Conservation (phyloP, 1,284 basidiomycete species). For the Coniophora puteana region DNA sequence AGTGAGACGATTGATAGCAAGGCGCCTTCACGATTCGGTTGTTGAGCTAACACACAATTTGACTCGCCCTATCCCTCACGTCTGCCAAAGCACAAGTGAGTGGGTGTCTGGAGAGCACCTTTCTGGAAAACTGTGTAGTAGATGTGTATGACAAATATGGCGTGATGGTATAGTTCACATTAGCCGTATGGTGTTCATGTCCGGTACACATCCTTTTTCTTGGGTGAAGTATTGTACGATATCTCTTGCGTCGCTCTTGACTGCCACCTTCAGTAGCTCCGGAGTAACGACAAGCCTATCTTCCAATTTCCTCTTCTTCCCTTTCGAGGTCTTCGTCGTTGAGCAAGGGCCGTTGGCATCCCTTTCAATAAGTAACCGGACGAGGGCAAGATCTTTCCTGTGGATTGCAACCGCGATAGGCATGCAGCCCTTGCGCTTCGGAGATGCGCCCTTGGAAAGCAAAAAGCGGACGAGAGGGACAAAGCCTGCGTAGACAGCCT, state of each 20-base stretch:
- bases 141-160: too few relatives aligned
- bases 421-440: slow-evolving; percentile 52
- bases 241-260: slow-evolving; percentile 58
- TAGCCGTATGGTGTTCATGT: slow-evolving; percentile 60
- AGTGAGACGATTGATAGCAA: too few relatives aligned
- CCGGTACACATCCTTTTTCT: slow-evolving; percentile 75
- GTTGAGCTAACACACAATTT: too few relatives aligned
- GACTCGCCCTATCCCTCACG: too few relatives aligned
- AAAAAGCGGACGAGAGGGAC: slow-evolving; percentile 65
- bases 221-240: slow-evolving; percentile 70
- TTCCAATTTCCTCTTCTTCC: slow-evolving; percentile 51
- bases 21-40: too few relatives aligned
- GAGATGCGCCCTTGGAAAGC: slow-evolving; percentile 69
- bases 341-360: slow-evolving; percentile 17
- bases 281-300: slow-evolving; percentile 57
- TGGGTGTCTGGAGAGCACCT: too few relatives aligned
- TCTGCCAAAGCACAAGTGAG: too few relatives aligned
- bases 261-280: slow-evolving; percentile 61
- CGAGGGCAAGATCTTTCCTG: slow-evolving; percentile 60
- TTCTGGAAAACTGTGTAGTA: too few relatives aligned
- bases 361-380: slow-evolving; percentile 73
- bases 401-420: slow-evolving; percentile 75
- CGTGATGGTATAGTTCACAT: too few relatives aligned
- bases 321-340: slow-evolving; percentile 16
- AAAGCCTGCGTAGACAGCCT: slow-evolving; percentile 66